A percentile compares a stretch with the other conserved stretches of the same genome.
phyloP scores from a whole-genome alignment of 257 asterid species.

The Plantago elongata region DNA sequence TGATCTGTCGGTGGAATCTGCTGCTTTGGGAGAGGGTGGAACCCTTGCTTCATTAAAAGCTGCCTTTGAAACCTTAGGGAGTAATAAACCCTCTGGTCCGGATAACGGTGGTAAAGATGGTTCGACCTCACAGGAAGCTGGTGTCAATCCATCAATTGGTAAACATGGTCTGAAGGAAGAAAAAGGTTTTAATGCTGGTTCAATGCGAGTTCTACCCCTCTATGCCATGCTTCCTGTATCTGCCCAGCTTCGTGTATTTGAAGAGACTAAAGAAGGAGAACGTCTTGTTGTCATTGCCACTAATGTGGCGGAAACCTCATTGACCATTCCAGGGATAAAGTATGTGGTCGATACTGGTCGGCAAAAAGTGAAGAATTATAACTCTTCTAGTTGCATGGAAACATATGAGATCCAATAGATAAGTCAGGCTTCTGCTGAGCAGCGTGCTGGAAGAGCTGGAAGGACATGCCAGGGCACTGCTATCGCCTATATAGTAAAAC shows the following conservation, averaged over 20 bases:
- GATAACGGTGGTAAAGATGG: slow-evolving; percentile 26
- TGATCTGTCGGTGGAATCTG: slow-evolving; percentile 41
- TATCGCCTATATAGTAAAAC: slow-evolving; percentile 93
- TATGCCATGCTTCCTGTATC: slow-evolving; percentile 98
- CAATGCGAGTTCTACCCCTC: slow-evolving; percentile 69
- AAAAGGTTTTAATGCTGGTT: slow-evolving; percentile 35
- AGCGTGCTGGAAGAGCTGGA: slow-evolving; percentile 97
- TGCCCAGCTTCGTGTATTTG: slow-evolving; percentile 87
- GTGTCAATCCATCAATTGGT: slow-evolving; percentile 6
- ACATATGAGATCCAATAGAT: slow-evolving; percentile 83
- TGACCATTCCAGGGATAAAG: slow-evolving; percentile 93
- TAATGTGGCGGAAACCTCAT: slow-evolving; percentile 94
- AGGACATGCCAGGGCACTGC: slow-evolving; percentile 94
- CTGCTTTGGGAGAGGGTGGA: slow-evolving; percentile 32
- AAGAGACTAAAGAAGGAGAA: slow-evolving; percentile 62
- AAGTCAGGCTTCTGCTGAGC: slow-evolving; percentile 95
- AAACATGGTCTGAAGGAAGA: slow-evolving; percentile 16
- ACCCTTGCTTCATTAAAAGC: slow-evolving; percentile 54
- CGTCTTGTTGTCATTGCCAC: slow-evolving; percentile 91
- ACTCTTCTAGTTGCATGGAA: slow-evolving; percentile 80
- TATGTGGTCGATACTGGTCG: slow-evolving; percentile 95
- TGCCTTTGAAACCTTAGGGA: slow-evolving; percentile 65
- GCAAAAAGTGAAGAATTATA: slow-evolving; percentile 78
- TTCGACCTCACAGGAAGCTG: slow-evolving; percentile 20
- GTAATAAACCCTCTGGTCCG: slow-evolving; percentile 30